Evolutionary conservation across 768 basidiomycete species (phyloP), one percentile per base, ranked within the genome.

Genomic region (Calocera cornea): DNA sequence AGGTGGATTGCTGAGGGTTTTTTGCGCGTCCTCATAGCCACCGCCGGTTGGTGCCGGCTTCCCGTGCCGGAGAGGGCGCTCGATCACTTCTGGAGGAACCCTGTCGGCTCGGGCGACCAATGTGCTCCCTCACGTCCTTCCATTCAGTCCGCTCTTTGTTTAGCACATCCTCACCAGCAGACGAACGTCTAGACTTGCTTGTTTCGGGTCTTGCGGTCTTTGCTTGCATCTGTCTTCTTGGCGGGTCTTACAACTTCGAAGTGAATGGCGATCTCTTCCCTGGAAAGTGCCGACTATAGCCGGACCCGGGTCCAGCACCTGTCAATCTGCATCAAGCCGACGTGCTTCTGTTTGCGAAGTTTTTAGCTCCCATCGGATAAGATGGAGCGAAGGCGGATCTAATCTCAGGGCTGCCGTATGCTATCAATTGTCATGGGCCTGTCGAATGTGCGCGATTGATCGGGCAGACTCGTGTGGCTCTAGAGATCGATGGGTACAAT

Each of bases 351-450:
- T 10, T 29, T 22, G 16, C 14, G 54, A 60, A 60, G 31, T 60
- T 60, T n/a, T 60, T 60, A 60, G 54, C 54, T 60, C 54, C 54
- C 54, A 60, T 60, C 54, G 54, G 54, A 60, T 60, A 60, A 60
- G 54, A 60, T 60, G 22, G 54, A 33, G 54, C 54, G 27, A 33
- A 60, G 14, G 19, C 54, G 54, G 54, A 60, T 60, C 54, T 60
- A 60, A 60, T 29, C 22, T 33, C 31, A 60, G 54, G 54, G 54
- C 54, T 17, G 24, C 54, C 54, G 31, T 60, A 2, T 16, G 31
- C 54, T 60, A 22, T 60, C 54, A 29, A 29, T 47, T 47, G 44
- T 60, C 31, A 16, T 60, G 54, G 54, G 31, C 31, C 24, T 60
- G 54, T 12, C 27, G 31, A 60, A 60, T 60, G 54, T 60, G 54